Base-by-base conservation (phyloP, 2,329 filamentous ascomycete species). In the Hymenoscyphus fraxineus region DNA sequence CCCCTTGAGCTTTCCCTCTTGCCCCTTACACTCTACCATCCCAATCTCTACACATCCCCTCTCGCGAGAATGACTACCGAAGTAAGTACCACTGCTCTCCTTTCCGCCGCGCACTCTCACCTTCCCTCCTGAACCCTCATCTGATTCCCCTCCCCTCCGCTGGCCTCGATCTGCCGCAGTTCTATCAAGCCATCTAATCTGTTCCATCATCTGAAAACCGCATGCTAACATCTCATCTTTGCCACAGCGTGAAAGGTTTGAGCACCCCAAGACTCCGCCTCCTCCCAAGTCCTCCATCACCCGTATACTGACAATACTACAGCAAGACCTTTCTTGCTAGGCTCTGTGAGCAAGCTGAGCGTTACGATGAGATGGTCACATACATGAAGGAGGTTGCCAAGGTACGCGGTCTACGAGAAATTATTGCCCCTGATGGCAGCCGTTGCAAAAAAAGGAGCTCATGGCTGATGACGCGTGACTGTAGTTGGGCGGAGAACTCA, bases 341-440 rank as follows among this genome's bases (percentile, higher is more conserved):
- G 85, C 93, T 99, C 80, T 98, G 95, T 87, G 95, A 98, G 91
- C 95, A 99, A 89, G 95, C 95, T 80, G 95, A 98, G 88, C 94
- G 94, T 79, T 99, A 99, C 84, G 94, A 99, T 94, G 95, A 98
- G 84, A 98, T 98, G 94, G 94, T 98, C 76, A 93, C 89, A 78
- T 97, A 94, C 85, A 98, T 98, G 95, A 98, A 98, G 92, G 93
- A 97, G 90, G 94, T 98, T 77, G 94, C 94, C 81, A 96, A 97
- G 84, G 88, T 90, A 87, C 62, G 72, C 67, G 59, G 68, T 66
- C 31, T 56, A 47, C 56, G 75, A 41, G 22, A 22, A 35, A n/a
- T 31, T 78, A 74, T 63, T 71, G 56, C 58, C 65, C 62, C 54
- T 60, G 58, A 63, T 61, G 58, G 22, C 58, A n/a, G 44, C 57